phyloP scores from a whole-genome alignment of 2,329 filamentous ascomycete genomes.

The Penicillium digitatum region DNA sequence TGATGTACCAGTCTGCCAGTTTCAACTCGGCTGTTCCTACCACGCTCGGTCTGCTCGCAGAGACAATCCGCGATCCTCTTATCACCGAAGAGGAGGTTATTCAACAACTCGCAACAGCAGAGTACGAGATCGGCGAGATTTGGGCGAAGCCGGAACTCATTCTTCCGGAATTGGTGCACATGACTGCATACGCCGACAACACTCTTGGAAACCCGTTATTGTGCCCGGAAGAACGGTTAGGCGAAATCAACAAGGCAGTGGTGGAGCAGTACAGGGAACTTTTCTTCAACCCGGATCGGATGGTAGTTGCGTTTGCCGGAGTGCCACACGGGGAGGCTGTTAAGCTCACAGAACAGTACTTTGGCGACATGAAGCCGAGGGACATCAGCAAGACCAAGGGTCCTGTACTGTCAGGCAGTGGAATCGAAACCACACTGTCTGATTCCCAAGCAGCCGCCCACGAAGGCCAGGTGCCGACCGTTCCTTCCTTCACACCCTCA shows the following conservation, averaged over 20 bases:
- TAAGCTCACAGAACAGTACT: constrained; percentile 73
- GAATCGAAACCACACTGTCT: constrained; percentile 53
- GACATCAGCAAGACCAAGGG: constrained; percentile 48
- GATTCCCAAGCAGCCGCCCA: constrained; percentile 24
- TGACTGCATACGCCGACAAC: constrained; percentile 92
- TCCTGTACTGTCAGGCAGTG: constrained; percentile 52
- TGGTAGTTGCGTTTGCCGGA: constrained; percentile 92
- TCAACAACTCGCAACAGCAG: constrained; percentile 82
- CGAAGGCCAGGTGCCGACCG: constrained; percentile 34
- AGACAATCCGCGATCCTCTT: constrained; percentile 82
- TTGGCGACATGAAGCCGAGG: constrained; percentile 76
- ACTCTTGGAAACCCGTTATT: constrained; percentile 90
- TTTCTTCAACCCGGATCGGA: constrained; percentile 85
- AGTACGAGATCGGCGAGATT: constrained; percentile 95
- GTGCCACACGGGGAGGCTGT: constrained; percentile 79
- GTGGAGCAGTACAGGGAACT: constrained; percentile 74
- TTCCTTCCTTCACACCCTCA: constrained; percentile 42
- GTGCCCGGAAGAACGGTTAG: constrained; percentile 79
- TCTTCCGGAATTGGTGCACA: constrained; percentile 89
- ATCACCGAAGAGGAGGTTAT: constrained; percentile 83
- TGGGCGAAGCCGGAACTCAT: constrained; percentile 98
- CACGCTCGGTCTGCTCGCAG: constrained; percentile 78
- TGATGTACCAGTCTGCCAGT: constrained; percentile 98
- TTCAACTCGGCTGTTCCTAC: constrained; percentile 89
- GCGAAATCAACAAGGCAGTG: constrained; percentile 66